phyloP scores from a whole-genome alignment of 2,329 filamentous ascomycete species.

The Fusarium tupiense region DNA sequence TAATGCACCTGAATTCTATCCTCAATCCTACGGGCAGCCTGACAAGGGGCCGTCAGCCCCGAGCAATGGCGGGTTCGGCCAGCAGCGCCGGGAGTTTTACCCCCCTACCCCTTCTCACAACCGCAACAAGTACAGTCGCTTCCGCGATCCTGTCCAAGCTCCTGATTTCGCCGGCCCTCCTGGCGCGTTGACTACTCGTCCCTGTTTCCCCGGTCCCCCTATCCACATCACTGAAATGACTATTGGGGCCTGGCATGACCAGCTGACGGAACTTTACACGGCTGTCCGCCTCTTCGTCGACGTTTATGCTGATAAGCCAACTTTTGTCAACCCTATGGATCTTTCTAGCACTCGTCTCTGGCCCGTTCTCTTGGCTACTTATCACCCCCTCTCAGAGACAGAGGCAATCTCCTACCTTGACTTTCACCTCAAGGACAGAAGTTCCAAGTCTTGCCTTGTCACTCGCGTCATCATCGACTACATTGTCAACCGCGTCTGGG shows the following conservation, averaged over 20 bases:
- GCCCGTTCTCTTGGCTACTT: slow-evolving; percentile 50
- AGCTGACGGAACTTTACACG: slow-evolving; percentile 51
- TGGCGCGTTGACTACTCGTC: slow-evolving; percentile 31
- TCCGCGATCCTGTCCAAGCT: slow-evolving; percentile 39
- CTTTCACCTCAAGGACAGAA: slow-evolving; percentile 52
- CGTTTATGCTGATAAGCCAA: slow-evolving; percentile 47
- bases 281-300: slow-evolving; percentile 51
- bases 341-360: slow-evolving; percentile 47
- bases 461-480: slow-evolving; percentile 55
- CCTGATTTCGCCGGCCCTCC: slow-evolving; percentile 30
- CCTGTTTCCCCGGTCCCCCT: slow-evolving; percentile 39
- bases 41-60: slow-evolving; percentile 33
- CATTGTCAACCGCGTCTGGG: slow-evolving; percentile 54
- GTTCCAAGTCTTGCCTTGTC: slow-evolving; percentile 55
- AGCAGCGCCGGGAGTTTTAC: slow-evolving; percentile 39
- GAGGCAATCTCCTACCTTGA: slow-evolving; percentile 55
- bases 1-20: slow-evolving; percentile 48
- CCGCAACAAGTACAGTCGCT: slow-evolving; percentile 45
- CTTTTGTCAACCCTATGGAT: slow-evolving; percentile 42
- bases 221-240: slow-evolving; percentile 50
- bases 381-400: slow-evolving; percentile 50
- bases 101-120: slow-evolving; percentile 46
- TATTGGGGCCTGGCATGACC: slow-evolving; percentile 49
- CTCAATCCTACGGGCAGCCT: slow-evolving; percentile 36
- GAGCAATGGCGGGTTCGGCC: slow-evolving; percentile 36